A percentile compares a stretch with the other conserved stretches of the same genome.
Evolutionary conservation across 164 flowering plant genomes (phyloP).

Genomic region (Aristolochia contorta): DNA sequence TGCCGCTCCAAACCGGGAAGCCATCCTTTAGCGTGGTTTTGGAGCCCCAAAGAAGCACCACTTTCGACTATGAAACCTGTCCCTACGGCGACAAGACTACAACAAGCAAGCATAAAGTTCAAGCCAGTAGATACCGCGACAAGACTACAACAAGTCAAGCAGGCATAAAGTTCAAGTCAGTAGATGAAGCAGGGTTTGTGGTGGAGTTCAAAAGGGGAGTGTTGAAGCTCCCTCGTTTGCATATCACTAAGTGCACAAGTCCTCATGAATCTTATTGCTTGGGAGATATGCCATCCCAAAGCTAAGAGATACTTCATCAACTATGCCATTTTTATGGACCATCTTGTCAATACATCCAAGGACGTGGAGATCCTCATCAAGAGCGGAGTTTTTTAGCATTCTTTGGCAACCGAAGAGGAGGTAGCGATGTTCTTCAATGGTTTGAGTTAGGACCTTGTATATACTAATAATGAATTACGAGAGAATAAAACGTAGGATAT

Average conservation of each 20-base stretch:
- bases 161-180: neutral
- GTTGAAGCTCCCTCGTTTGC: neutral
- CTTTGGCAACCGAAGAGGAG: neutral
- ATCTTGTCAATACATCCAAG: neutral
- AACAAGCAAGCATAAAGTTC: neutral
- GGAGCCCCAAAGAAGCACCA: no score
- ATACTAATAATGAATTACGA: neutral
- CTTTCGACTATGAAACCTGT: neutral
- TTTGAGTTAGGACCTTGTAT: neutral
- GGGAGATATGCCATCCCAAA: neutral
- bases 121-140: neutral
- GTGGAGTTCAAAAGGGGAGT: neutral
- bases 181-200: neutral
- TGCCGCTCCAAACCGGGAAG: no score
- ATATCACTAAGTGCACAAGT: neutral
- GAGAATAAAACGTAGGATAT: no score
- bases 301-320: neutral
- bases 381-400: neutral
- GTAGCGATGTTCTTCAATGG: neutral
- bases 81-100: neutral
- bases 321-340: neutral
- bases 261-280: neutral
- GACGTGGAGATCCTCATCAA: neutral
- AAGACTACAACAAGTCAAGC: neutral
- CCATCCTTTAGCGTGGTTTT: no score